These are phyloP conservation scores for Xylaria acuta DNA, from an alignment of 495 filamentous ascomycete species.

Conservation along the genomic window DNA sequence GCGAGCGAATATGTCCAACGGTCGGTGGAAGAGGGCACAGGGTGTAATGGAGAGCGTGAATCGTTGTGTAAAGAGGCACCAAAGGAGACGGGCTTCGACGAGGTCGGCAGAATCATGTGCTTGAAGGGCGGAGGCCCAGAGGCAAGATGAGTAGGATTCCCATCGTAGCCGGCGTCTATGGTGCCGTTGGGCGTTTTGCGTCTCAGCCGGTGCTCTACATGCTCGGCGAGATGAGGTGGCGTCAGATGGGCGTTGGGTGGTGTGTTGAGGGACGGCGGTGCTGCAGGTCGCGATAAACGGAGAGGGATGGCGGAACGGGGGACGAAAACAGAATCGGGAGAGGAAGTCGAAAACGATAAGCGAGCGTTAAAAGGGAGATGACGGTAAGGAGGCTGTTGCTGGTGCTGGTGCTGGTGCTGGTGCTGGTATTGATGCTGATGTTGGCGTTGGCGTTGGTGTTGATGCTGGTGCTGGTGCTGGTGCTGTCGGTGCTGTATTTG, in stretches of 20 bases:
- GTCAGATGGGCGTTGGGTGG: slow-evolving; percentile 41
- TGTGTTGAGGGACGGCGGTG: slow-evolving; percentile 36
- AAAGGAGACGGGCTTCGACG: slow-evolving; percentile 49
- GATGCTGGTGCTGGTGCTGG: background rate
- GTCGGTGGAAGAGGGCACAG: slow-evolving; percentile 24
- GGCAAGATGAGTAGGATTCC: slow-evolving; percentile 74
- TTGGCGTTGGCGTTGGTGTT: background rate
- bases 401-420: background rate
- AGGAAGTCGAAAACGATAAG: slow-evolving; percentile 21
- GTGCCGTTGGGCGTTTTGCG: slow-evolving; percentile 95
- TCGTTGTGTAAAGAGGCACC: slow-evolving; percentile 42
- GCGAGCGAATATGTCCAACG: slow-evolving; percentile 33
- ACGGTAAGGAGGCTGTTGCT: slow-evolving; percentile 5
- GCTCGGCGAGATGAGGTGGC: slow-evolving; percentile 46
- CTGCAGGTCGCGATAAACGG: slow-evolving; percentile 45
- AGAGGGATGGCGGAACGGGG: slow-evolving; percentile 48
- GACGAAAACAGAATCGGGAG: slow-evolving; percentile 30
- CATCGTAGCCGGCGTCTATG: slow-evolving; percentile 92
- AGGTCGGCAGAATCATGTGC: slow-evolving; percentile 77
- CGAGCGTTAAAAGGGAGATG: slow-evolving; percentile 26
- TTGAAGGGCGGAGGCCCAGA: slow-evolving; percentile 81
- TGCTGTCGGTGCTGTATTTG: background rate
- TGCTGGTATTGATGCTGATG: background rate
- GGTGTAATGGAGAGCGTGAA: slow-evolving; percentile 27
- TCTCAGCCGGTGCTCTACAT: slow-evolving; percentile 78